Percentiles rank a stretch among this genome's conserved stretches.
Conservation (phyloP, 2,329 filamentous ascomycete species). For the Claviceps purpurea region DNA sequence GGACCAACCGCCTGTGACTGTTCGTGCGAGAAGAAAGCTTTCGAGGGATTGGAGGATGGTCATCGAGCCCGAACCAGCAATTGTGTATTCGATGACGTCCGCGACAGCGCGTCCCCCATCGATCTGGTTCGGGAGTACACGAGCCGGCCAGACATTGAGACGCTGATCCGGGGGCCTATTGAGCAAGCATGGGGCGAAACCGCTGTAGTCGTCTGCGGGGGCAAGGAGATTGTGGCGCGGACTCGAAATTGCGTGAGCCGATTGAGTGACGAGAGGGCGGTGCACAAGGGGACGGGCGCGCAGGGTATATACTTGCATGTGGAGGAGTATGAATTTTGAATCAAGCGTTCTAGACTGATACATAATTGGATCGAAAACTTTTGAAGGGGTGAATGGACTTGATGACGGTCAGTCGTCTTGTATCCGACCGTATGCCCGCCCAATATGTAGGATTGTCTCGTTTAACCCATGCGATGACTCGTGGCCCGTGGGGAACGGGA, state of each 20-base stretch:
- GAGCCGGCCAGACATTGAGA: conserved; percentile 35
- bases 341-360: background rate
- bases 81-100: background rate
- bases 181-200: conserved; percentile 48
- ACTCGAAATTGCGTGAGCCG: conserved; percentile 41
- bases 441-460: no score
- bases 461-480: no score
- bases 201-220: conserved; percentile 47
- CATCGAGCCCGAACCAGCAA: background rate
- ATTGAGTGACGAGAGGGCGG: conserved; percentile 46
- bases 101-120: background rate
- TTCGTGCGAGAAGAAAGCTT: background rate
- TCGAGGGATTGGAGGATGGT: background rate
- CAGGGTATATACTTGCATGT: conserved; percentile 48
- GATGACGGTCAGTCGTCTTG: no score
- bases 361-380: background rate
- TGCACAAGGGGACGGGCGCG: conserved; percentile 51
- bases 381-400: no score
- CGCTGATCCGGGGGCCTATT: conserved; percentile 38
- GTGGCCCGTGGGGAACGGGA: no score
- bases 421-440: no score
- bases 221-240: conserved; percentile 37
- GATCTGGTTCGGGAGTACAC: conserved; percentile 31
- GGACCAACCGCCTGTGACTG: background rate
- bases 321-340: conserved; percentile 44